Evolutionary conservation across 192 early-diverging fungal genomes (phyloP).

Genomic region (Coemansia sp.): DNA sequence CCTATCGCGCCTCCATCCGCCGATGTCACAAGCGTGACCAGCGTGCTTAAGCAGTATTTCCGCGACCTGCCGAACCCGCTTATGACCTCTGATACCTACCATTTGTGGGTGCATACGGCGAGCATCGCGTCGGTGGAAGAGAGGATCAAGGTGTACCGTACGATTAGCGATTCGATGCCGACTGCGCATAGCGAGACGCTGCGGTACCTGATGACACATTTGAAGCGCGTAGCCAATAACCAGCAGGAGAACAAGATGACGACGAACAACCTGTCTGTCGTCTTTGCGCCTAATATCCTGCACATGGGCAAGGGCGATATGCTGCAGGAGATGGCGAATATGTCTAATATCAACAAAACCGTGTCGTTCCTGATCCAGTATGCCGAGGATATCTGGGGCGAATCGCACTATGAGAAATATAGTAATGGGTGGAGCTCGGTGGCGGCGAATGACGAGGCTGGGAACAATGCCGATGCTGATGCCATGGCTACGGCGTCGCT

Average conservation of each 20-base stretch:
- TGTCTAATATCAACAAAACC: conserved; percentile 67
- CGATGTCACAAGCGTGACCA: conserved; percentile 77
- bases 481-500: neutral
- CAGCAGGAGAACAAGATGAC: conserved; percentile 82
- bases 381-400: conserved; percentile 50
- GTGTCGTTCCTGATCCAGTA: conserved; percentile 69
- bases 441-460: neutral
- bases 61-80: conserved; percentile 72
- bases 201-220: conserved; percentile 60
- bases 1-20: conserved; percentile 27
- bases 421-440: neutral
- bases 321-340: conserved; percentile 65
- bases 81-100: conserved; percentile 67
- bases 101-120: conserved; percentile 61
- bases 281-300: conserved; percentile 89
- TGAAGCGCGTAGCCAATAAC: conserved; percentile 60
- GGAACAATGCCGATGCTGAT: neutral
- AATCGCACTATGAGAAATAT: conserved; percentile 11
- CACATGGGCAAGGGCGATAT: conserved; percentile 57
- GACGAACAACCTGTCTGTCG: conserved; percentile 86
- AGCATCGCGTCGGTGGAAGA: conserved; percentile 27
- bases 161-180: conserved; percentile 58
- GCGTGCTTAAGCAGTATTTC: conserved; percentile 78
- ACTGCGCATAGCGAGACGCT: conserved; percentile 61
- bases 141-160: conserved; percentile 42